These are phyloP conservation scores for Colletotrichum sidae DNA, from an alignment of 2,329 filamentous ascomycete genomes.

Conservation along the genomic window DNA sequence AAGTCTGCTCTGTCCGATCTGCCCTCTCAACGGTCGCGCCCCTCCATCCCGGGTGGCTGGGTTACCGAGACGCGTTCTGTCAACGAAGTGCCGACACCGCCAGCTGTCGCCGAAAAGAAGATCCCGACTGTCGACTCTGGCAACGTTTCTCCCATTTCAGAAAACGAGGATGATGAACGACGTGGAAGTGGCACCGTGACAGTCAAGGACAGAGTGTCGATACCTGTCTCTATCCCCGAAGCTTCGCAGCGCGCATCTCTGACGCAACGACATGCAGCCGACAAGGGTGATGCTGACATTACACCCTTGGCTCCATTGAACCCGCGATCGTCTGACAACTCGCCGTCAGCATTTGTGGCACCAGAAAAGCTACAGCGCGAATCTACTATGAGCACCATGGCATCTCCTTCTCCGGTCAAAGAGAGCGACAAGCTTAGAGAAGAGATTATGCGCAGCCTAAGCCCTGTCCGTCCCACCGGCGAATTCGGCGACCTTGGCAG, in stretches of 20 bases:
- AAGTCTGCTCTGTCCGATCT: slow-evolving; percentile 6
- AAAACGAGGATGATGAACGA: slow-evolving; percentile 32
- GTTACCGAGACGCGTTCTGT: slow-evolving; percentile 42
- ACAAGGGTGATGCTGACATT: slow-evolving; percentile 4
- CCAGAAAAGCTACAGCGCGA: slow-evolving; percentile 53
- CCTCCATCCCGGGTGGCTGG: slow-evolving; percentile 47
- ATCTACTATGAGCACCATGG: slow-evolving; percentile 60
- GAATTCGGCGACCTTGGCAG: slow-evolving; percentile 29
- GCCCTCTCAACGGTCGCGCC: slow-evolving; percentile 35
- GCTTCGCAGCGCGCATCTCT: slow-evolving; percentile 7
- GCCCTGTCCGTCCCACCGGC: slow-evolving; percentile 54
- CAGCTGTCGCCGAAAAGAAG: slow-evolving; percentile 12
- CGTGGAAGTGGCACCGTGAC: slow-evolving; percentile 2
- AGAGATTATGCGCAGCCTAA: slow-evolving; percentile 79
- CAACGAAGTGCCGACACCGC: slow-evolving; percentile 15
- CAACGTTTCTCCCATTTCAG: slow-evolving; percentile 40
- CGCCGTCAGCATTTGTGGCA: slow-evolving; percentile 49
- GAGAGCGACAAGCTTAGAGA: slow-evolving; percentile 79
- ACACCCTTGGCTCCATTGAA: slow-evolving; percentile 38
- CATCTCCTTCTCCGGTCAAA: slow-evolving; percentile 66
- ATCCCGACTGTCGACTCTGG: slow-evolving; percentile 16
- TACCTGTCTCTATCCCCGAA: slow-evolving; percentile 15
- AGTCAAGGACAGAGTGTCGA: slow-evolving; percentile 18
- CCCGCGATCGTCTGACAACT: slow-evolving; percentile 34
- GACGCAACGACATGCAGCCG: not conserved